Evolutionary conservation across 305 asterid species (phyloP), one percentile per base, ranked within the genome.

Genomic region (Fraxinus albicans): DNA sequence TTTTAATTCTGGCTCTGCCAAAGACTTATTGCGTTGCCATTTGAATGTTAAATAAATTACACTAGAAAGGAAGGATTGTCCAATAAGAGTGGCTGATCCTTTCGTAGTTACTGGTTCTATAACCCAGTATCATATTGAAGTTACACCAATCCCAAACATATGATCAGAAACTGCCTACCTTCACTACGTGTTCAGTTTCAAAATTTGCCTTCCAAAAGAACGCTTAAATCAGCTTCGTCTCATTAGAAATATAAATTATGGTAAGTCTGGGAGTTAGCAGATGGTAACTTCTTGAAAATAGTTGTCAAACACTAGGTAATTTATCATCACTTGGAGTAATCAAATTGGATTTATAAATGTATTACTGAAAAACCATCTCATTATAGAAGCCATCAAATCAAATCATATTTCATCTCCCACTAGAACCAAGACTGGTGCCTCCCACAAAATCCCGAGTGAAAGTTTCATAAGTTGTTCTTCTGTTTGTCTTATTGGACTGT

Each of bases 361-460:
- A 47, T 47, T 47, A 47, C 58, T 47, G 5, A 47, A 40, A 47
- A 47, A 47, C 58, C 58, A 47, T 47, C n/a, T 47, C 58, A 47
- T 47, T 13, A 47, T 4, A 47, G n/a, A 47, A 47, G 58, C 58
- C 58, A 15, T 10, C 58, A 3, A 47, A 13, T 47, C 58, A 47
- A 47, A 47, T 47, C 19, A 47, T 15, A 47, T 47, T 47, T 84
- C 75, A 33, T 44, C 72, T 78, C 47, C 80, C 73, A 79, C 34
- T 29, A 44, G 58, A 47, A 15, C 58, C 58, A 47, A 47, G 58
- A 47, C 58, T 47, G 58, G 58, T 47, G 58, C n/a, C 58, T 47
- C 58, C 58, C n/a, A 15, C 3, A 47, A 13, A 47, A 15, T 47
- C 58, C 58, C 6, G 7, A 13, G 19, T 13, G 58, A 47, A 47